These are phyloP conservation scores for Microbotryum scabiosae DNA, from an alignment of 1,284 basidiomycete species.

Conservation along the genomic window DNA sequence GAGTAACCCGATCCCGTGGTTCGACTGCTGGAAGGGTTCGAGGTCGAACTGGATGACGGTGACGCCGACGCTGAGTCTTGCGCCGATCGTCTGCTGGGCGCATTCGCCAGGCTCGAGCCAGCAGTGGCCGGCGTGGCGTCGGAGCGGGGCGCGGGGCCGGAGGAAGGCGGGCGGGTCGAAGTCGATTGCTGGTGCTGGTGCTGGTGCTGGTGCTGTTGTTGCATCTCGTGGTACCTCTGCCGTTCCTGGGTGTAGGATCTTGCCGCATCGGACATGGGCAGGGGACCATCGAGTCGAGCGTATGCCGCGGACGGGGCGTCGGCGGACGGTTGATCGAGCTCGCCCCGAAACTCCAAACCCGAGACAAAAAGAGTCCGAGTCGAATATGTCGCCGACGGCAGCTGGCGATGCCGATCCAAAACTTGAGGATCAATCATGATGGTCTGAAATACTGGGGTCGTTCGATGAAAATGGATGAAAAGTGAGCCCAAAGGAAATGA, in stretches of 20 bases:
- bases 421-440: too few relatives aligned
- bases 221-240: conserved; percentile 14
- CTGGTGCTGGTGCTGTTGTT: not conserved
- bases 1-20: not conserved
- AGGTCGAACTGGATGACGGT: conserved; percentile 5
- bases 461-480: too few relatives aligned
- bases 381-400: too few relatives aligned
- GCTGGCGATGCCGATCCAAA: too few relatives aligned
- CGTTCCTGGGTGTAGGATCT: not conserved
- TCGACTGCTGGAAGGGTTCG: not conserved
- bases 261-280: too few relatives aligned
- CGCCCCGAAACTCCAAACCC: too few relatives aligned
- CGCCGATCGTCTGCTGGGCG: not conserved
- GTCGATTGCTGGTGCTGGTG: not conserved
- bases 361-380: too few relatives aligned
- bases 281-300: too few relatives aligned
- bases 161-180: not conserved
- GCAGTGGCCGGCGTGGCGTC: not conserved
- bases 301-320: too few relatives aligned
- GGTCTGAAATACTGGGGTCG: too few relatives aligned
- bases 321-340: too few relatives aligned
- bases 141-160: not conserved
- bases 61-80: not conserved
- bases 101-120: not conserved
- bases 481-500: too few relatives aligned